Evolutionary conservation across 1,284 basidiomycete species (phyloP).

Genomic region (Flammula alnicola): DNA sequence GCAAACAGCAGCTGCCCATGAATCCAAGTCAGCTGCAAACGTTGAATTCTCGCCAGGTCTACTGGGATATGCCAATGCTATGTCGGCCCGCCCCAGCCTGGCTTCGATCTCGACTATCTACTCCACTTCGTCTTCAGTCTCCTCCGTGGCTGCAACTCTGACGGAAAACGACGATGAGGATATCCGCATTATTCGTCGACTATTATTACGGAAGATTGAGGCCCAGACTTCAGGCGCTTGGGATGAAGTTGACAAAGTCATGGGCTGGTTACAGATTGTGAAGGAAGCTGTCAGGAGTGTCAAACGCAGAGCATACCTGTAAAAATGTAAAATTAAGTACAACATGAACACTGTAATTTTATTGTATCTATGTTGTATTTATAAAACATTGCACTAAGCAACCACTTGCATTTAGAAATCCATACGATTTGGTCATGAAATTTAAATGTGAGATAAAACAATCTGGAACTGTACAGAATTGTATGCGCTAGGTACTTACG

Average conservation of each 20-base stretch:
- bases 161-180: conserved; percentile 59
- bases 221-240: conserved; percentile 58
- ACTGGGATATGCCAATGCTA: conserved; percentile 32
- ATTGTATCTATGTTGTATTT: conserved; percentile 33
- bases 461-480: no score
- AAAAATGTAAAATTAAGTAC: conserved; percentile 19
- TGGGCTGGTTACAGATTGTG: conserved; percentile 63
- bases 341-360: conserved; percentile 34
- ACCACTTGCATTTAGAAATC: no score
- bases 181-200: conserved; percentile 55
- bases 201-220: conserved; percentile 67
- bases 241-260: conserved; percentile 65
- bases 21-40: conserved; percentile 14
- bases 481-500: no score
- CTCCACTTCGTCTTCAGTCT: conserved; percentile 44
- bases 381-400: no score
- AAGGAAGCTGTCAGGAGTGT: conserved; percentile 63
- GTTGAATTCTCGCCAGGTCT: conserved; percentile 28
- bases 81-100: conserved; percentile 40
- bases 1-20: conserved; percentile 25
- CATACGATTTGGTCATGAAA: no score
- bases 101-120: conserved; percentile 43
- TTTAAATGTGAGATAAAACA: no score
- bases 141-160: conserved; percentile 37
- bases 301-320: conserved; percentile 52